Percentiles rank a stretch among this genome's conserved stretches.
These are phyloP conservation scores for Ormosia semicastrata DNA, from an alignment of 306 rosid genomes.

Conservation along the genomic window DNA sequence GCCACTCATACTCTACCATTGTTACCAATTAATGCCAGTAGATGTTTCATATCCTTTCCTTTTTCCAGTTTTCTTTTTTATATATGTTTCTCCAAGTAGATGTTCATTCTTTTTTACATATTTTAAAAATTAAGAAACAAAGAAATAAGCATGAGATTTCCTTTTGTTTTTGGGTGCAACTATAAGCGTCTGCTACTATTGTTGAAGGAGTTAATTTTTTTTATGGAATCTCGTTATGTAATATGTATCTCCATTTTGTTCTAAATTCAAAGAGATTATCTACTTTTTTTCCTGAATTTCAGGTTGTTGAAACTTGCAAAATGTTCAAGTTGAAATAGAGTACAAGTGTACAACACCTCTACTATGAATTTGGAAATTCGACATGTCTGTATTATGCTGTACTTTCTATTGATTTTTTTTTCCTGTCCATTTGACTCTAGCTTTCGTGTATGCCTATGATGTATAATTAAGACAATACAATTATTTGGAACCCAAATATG, in stretches of 20 bases:
- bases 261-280: not conserved
- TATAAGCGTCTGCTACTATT: not conserved
- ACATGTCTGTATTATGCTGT: not conserved
- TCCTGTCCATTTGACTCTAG: no score
- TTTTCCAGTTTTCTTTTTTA: not conserved
- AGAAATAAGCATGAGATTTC: no score
- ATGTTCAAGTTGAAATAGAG: not conserved
- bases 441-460: no score
- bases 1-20: not conserved
- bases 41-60: not conserved
- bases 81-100: not conserved
- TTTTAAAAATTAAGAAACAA: no score
- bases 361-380: not conserved
- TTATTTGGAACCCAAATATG: not conserved
- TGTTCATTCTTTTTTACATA: no score
- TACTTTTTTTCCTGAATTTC: not conserved
- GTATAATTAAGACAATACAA: no score
- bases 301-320: not conserved
- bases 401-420: no score
- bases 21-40: not conserved
- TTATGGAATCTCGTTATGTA: not conserved
- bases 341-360: not conserved
- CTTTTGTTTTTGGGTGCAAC: no score
- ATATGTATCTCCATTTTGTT: not conserved
- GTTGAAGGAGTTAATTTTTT: not conserved